Conservation (phyloP, 352 stramenopile genomes). For the Globisporangium mamillatum region DNA sequence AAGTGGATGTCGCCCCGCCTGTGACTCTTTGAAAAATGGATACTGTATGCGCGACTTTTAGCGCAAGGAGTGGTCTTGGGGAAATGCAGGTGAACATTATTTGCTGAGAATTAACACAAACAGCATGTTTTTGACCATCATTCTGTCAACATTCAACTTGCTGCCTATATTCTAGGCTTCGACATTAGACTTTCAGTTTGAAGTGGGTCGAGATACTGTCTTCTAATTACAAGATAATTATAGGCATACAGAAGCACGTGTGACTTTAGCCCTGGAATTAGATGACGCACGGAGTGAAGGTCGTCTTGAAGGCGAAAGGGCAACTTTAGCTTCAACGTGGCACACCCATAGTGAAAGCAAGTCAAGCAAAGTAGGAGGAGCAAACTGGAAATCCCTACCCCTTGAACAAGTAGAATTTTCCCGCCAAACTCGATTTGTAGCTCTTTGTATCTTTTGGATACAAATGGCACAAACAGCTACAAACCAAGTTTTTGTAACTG, state of each 20-base stretch:
- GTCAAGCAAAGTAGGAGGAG: not conserved
- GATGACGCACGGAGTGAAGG: constrained; percentile 7
- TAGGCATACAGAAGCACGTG: not conserved
- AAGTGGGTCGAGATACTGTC: not conserved
- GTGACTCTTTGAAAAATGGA: not conserved
- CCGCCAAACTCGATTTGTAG: not conserved
- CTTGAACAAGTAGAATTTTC: not conserved
- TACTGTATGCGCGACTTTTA: not conserved
- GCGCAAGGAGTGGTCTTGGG: not conserved
- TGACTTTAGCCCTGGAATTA: not conserved
- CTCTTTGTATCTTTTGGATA: constrained; percentile 12
- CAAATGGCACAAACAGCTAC: constrained; percentile 3
- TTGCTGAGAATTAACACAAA: not conserved
- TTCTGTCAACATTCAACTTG: not conserved
- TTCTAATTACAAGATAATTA: not conserved
- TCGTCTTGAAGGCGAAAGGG: constrained; percentile 6
- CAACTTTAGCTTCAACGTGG: constrained; percentile 13
- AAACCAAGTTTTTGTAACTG: too few species aligned
- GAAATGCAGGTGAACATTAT: not conserved
- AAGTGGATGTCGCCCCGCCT: constrained; percentile 6
- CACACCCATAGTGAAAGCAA: constrained; percentile 4
- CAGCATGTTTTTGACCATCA: not conserved
- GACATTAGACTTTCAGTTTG: not conserved
- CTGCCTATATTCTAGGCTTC: not conserved
- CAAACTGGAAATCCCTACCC: not conserved